A percentile compares a stretch with the other conserved stretches of the same genome.
These are phyloP conservation scores for Schoenoplectus triqueter DNA, from an alignment of 202 grass and related monocot species.

Conservation along the genomic window DNA sequence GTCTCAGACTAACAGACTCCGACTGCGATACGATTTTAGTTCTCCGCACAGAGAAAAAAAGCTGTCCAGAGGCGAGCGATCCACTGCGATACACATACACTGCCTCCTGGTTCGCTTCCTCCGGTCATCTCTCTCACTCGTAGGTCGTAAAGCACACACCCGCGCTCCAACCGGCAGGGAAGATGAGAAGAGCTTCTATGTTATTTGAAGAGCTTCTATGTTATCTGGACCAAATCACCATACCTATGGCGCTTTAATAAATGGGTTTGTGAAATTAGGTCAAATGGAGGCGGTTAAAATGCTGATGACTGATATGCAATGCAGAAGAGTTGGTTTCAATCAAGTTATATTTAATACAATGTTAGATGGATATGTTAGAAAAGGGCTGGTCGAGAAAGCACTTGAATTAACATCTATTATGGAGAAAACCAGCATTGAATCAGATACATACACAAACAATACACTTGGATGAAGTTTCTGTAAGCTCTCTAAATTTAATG, in stretches of 20 bases:
- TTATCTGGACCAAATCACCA: slow-evolving; percentile 67
- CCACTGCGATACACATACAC: too few relatives aligned
- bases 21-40: too few relatives aligned
- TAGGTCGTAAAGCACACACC: slow-evolving; percentile 41
- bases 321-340: slow-evolving; percentile 57
- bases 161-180: slow-evolving; percentile 53
- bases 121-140: too few relatives aligned
- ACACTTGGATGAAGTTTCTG: slow-evolving; percentile 65
- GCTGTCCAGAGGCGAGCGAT: too few relatives aligned
- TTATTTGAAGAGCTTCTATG: slow-evolving; percentile 15
- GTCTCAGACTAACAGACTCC: too few relatives aligned
- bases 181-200: slow-evolving; percentile 56
- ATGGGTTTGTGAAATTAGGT: slow-evolving; percentile 83
- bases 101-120: too few relatives aligned
- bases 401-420: slow-evolving; percentile 61
- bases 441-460: slow-evolving; percentile 77
- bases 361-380: slow-evolving; percentile 72
- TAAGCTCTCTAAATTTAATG: slow-evolving; percentile 53
- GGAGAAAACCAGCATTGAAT: slow-evolving; percentile 65
- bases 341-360: slow-evolving; percentile 80
- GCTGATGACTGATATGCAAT: slow-evolving; percentile 70
- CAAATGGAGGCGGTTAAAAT: slow-evolving; percentile 71
- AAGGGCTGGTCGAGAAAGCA: slow-evolving; percentile 61
- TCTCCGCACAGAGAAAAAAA: too few relatives aligned
- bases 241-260: slow-evolving; percentile 69